Conservation (phyloP, 441 rosid genomes). For the Omphalea diandra region DNA sequence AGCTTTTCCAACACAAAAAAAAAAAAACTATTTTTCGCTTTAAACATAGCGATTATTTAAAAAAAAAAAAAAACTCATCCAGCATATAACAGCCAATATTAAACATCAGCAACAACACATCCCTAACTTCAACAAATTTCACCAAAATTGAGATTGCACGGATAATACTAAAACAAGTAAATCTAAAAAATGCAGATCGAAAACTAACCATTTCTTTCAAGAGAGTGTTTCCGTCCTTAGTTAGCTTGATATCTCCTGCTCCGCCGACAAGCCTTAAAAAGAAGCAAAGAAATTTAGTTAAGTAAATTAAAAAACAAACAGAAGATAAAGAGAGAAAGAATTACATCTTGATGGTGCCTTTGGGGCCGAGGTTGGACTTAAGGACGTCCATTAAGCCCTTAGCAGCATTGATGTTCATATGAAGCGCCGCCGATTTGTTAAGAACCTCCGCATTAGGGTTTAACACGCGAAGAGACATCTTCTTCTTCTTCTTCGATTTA, state of each 20-base stretch:
- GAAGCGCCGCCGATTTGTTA: conserved; percentile 98
- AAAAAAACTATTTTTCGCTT: too few species aligned
- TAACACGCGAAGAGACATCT: conserved; percentile 84
- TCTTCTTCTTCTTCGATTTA: conserved; percentile 42
- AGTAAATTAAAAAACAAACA: conserved; percentile 1
- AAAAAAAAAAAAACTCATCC: too few species aligned
- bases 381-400: conserved; percentile 95
- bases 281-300: neutral
- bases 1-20: too few species aligned
- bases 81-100: too few species aligned
- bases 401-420: conserved; percentile 98
- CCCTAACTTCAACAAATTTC: too few species aligned
- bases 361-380: conserved; percentile 92
- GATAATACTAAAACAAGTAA: too few species aligned
- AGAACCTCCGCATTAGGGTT: conserved; percentile 98
- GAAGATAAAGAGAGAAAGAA: neutral
- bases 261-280: conserved; percentile 90
- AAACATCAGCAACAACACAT: too few species aligned
- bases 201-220: conserved; percentile 83
- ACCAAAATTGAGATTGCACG: too few species aligned
- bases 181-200: conserved; percentile 8
- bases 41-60: too few species aligned
- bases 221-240: conserved; percentile 94
- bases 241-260: conserved; percentile 93
- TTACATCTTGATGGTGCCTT: conserved; percentile 96